Percentiles rank a stretch among this genome's conserved stretches.
Conservation (phyloP, 768 basidiomycete species). For the Hydnum rufescens region DNA sequence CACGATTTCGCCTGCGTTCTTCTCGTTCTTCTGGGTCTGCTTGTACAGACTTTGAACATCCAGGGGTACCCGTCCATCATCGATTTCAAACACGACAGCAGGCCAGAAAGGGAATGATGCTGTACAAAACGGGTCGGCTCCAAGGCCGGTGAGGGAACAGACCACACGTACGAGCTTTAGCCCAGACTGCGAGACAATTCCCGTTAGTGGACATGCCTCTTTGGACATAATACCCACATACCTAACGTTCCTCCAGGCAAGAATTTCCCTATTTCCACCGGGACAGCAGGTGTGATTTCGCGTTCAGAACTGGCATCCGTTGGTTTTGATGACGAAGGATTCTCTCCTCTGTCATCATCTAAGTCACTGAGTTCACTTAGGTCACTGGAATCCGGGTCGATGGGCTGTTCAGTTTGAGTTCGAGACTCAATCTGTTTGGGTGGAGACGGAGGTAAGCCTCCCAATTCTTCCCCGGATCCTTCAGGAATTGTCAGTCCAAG, state of each 20-base stretch:
- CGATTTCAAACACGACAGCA: constrained; percentile 49
- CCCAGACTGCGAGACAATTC: constrained; percentile 44
- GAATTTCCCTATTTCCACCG: neutral
- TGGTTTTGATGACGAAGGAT: neutral
- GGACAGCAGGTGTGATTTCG: neutral
- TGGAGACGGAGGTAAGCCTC: too few relatives aligned
- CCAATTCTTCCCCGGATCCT: too few relatives aligned
- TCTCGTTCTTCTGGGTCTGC: constrained; percentile 14
- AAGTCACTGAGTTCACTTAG: constrained; percentile 7
- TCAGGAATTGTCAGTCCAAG: too few relatives aligned
- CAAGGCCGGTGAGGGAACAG: neutral
- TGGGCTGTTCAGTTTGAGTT: neutral
- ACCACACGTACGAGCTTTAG: constrained; percentile 39
- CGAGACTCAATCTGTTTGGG: too few relatives aligned
- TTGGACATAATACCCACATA: constrained; percentile 18
- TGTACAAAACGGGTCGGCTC: constrained; percentile 15
- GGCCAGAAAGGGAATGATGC: constrained; percentile 79
- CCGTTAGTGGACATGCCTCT: neutral
- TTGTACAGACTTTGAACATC: constrained; percentile 13
- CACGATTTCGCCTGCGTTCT: constrained; percentile 22
- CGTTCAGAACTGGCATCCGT: neutral
- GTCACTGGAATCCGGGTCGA: constrained; percentile 7
- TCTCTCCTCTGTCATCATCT: neutral
- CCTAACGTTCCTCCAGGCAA: constrained; percentile 38
- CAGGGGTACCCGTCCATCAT: constrained; percentile 35